These are phyloP conservation scores for Dimocarpus longan DNA, from an alignment of 345 rosid species.

Conservation along the genomic window DNA sequence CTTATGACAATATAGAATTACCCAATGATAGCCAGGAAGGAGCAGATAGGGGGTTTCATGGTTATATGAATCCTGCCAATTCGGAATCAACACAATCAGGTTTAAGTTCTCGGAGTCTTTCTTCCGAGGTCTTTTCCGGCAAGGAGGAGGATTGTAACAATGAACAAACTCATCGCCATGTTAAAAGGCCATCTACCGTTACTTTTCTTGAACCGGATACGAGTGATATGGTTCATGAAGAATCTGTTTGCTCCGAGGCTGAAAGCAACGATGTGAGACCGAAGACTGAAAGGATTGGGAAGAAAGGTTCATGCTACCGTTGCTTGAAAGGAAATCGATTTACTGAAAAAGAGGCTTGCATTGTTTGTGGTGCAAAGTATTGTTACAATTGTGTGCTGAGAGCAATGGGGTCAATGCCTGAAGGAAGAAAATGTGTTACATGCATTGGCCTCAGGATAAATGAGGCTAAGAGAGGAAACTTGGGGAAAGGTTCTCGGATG, in stretches of 20 bases:
- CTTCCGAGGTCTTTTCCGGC: constrained; percentile 42
- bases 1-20: constrained; percentile 13
- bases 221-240: constrained; percentile 35
- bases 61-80: constrained; percentile 33
- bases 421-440: constrained; percentile 80
- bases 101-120: constrained; percentile 29
- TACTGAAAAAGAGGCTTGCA: constrained; percentile 72
- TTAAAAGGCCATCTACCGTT: constrained; percentile 47
- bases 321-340: constrained; percentile 68
- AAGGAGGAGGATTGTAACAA: constrained; percentile 34
- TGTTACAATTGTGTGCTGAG: constrained; percentile 68
- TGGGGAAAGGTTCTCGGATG: constrained; percentile 69
- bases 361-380: constrained; percentile 85
- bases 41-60: constrained; percentile 21
- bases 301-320: constrained; percentile 75
- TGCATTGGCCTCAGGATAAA: constrained; percentile 76
- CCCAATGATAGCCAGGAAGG: constrained; percentile 17
- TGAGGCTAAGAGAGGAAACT: constrained; percentile 55
- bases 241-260: constrained; percentile 36
- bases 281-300: constrained; percentile 60
- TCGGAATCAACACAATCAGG: constrained; percentile 33
- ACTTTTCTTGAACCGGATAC: constrained; percentile 58
- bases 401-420: constrained; percentile 92
- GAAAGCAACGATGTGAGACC: constrained; percentile 38
- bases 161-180: constrained; percentile 35